A percentile compares a stretch with the other conserved stretches of the same genome.
These are phyloP conservation scores for Chytriomyces sp. DNA, from an alignment of 192 early-diverging fungal species.

Conservation along the genomic window DNA sequence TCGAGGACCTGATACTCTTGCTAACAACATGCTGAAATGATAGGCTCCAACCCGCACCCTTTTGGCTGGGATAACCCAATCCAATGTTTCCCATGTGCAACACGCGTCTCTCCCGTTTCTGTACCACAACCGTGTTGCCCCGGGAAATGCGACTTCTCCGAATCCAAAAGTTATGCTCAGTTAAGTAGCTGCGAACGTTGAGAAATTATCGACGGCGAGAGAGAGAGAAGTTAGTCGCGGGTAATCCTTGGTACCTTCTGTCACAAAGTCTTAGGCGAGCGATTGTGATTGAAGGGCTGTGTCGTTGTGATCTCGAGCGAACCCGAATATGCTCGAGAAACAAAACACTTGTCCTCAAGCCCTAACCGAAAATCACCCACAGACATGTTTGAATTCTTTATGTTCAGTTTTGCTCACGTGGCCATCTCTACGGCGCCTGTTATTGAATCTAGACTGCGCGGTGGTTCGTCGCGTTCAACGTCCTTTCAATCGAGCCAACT, in stretches of 20 bases:
- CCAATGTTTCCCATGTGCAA: too few species aligned
- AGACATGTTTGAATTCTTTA: slow-evolving; percentile 51
- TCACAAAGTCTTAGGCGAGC: too few species aligned
- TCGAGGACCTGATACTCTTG: background rate
- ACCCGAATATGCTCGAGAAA: background rate
- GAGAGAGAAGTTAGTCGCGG: too few species aligned
- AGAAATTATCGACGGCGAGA: background rate
- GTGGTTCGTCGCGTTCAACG: background rate
- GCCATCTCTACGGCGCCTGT: slow-evolving; percentile 7
- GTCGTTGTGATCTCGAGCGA: background rate
- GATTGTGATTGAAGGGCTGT: too few species aligned
- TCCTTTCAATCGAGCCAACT: background rate
- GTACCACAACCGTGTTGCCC: background rate
- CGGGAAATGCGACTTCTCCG: too few species aligned
- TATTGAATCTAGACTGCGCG: background rate
- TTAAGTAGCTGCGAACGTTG: background rate
- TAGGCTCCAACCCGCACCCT: background rate
- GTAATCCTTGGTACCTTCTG: too few species aligned
- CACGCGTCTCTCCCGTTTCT: background rate
- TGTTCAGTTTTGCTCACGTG: slow-evolving; percentile 41
- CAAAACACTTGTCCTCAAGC: background rate
- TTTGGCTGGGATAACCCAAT: background rate
- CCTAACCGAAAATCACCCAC: background rate
- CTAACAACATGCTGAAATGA: background rate
- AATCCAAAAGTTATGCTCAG: too few species aligned